Base-by-base conservation (phyloP, 495 filamentous ascomycete genomes). In the Aspergillus bridgeri region DNA sequence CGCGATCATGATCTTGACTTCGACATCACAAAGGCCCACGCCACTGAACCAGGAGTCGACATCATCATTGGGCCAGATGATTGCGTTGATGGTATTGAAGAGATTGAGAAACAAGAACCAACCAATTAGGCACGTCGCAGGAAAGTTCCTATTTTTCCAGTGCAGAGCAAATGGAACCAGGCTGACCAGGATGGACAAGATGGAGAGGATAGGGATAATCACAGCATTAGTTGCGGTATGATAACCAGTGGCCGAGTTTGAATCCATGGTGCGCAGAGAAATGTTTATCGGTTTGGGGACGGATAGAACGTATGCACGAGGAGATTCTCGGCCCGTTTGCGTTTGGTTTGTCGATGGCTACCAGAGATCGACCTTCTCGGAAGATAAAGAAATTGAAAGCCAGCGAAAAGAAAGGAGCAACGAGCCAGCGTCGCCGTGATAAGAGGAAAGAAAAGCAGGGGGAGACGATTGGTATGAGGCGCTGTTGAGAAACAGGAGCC, bases 11-110 rank as follows among this genome's bases (percentile, higher is more conserved):
- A 92, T 49, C 64, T 91, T 91, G 51, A 83, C 79, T 68, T 96
- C 81, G 23, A 97, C 67, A 70, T 98, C 94, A 66, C 94, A 98
- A 58, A 92, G 83, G 1, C 85, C 87, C 4, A 74, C 65, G 20
- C 94, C 94, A 54, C 81, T 75, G 79, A 81, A 98, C 86, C 89
- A 92, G 5, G 62, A 68, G 0, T 66, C 63, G 42, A 85, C 74
- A 61, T 93, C 77, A 67, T 94, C 86, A 17, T 79, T 83, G 22
- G 82, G 83, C 94, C 94, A 98, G 54, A 96, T 81, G 42, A 94
- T 65, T 9, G 89, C 79, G 68, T 96, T 96, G 77, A 89, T 64
- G 60, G 89, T 81, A 61, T 80, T 86, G 69, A 86, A 78, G 20
- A 87, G 6, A 68, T 93, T 92, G 64, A 85, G 66, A 9, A 89